A percentile compares a stretch with the other conserved stretches of the same genome.
Evolutionary conservation across 768 basidiomycete genomes (phyloP).

Genomic region (Plicaturopsis crispa): DNA sequence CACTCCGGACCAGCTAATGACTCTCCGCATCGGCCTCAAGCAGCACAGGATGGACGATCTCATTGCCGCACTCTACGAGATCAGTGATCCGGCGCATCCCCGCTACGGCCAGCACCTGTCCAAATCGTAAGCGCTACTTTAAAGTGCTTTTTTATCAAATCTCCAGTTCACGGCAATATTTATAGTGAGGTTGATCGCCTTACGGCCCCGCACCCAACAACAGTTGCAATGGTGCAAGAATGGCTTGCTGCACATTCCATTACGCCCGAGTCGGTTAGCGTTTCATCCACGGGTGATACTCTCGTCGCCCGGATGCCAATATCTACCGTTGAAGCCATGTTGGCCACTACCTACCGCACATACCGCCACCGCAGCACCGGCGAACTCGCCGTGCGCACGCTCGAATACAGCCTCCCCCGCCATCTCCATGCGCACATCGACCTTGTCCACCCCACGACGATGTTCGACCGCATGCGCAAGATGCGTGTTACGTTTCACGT

Average conservation of each 20-base stretch:
- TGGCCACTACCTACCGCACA: constrained; percentile 50
- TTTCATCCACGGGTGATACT: too few relatives aligned
- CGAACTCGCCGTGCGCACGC: constrained; percentile 46
- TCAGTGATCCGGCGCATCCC: constrained; percentile 49
- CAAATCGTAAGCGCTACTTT: too few relatives aligned
- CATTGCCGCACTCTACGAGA: constrained; percentile 43
- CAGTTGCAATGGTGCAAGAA: too few relatives aligned
- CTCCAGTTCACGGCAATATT: too few relatives aligned
- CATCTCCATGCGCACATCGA: constrained; percentile 47
- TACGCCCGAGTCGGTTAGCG: too few relatives aligned
- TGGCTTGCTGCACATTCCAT: too few relatives aligned
- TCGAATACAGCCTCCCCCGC: constrained; percentile 53
- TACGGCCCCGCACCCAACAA: too few relatives aligned
- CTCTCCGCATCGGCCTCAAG: constrained; percentile 50
- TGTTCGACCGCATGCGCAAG: constrained; percentile 47
- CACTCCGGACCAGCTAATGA: constrained; percentile 37
- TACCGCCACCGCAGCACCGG: constrained; percentile 43
- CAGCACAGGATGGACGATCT: constrained; percentile 45
- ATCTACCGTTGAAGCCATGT: too few relatives aligned
- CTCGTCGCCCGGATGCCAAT: too few relatives aligned
- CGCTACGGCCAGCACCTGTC: constrained; percentile 26
- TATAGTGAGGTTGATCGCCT: too few relatives aligned
- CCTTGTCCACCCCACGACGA: constrained; percentile 56
- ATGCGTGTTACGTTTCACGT: constrained; percentile 50
- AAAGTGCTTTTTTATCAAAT: too few relatives aligned